phyloP scores from a whole-genome alignment of 176 grass and related monocot genomes.

The Phoenix roebelenii region DNA sequence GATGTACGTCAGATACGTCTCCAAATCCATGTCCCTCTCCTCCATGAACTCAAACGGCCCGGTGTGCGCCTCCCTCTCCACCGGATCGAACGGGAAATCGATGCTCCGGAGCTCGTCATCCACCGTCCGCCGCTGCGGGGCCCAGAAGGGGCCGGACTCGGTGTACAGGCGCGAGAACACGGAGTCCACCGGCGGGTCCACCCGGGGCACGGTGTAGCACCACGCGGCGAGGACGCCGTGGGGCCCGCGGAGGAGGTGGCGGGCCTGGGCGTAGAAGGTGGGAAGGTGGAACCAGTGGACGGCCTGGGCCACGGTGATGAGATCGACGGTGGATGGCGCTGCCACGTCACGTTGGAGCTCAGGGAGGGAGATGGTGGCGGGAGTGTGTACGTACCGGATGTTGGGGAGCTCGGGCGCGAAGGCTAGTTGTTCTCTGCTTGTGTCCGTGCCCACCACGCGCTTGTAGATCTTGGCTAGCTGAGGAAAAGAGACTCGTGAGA shows the following conservation, averaged over 20 bases:
- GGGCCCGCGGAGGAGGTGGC: constrained; percentile 32
- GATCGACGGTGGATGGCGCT: constrained; percentile 33
- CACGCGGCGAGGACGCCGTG: constrained; percentile 65
- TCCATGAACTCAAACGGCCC: constrained; percentile 67
- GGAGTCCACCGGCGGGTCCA: constrained; percentile 47
- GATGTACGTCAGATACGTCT: constrained; percentile 56
- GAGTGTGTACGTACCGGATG: constrained; percentile 48
- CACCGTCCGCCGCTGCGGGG: constrained; percentile 37
- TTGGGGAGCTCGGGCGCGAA: constrained; percentile 42
- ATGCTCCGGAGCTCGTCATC: constrained; percentile 58
- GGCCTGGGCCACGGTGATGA: constrained; percentile 77
- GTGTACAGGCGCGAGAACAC: constrained; percentile 52
- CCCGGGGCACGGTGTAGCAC: constrained; percentile 71
- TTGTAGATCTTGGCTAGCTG: constrained; percentile 62
- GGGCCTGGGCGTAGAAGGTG: constrained; percentile 44
- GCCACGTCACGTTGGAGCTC: constrained; percentile 40
- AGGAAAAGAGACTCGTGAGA: too few relatives aligned
- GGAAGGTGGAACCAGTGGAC: constrained; percentile 88
- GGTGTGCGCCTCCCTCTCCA: constrained; percentile 36
- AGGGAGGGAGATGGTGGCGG: constrained; percentile 15
- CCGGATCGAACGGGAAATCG: constrained; percentile 63
- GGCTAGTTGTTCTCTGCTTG: constrained; percentile 62
- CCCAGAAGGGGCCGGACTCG: constrained; percentile 46
- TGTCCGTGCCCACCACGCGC: constrained; percentile 68
- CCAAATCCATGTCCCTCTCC: constrained; percentile 40